Percentiles rank a stretch among this genome's conserved stretches.
Conservation (phyloP, 2,329 filamentous ascomycete species). For the Gyromitra esculenta region DNA sequence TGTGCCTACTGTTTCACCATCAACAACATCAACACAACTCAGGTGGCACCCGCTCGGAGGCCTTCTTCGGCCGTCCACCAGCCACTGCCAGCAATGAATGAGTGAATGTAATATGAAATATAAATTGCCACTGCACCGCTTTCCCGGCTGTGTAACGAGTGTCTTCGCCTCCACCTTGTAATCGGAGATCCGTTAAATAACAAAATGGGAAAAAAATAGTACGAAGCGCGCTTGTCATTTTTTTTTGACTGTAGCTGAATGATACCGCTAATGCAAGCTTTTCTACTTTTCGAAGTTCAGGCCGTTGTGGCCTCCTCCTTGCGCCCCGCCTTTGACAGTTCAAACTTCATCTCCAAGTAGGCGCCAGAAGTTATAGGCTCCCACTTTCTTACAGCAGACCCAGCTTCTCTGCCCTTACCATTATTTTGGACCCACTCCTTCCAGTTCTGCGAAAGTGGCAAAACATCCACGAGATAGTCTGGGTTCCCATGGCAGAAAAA, state of each 20-base stretch:
- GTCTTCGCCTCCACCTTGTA: constrained; percentile 17
- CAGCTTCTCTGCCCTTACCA: constrained; percentile 23
- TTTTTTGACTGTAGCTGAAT: constrained; percentile 7
- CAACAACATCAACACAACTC: constrained; percentile 23
- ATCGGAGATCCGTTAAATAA: constrained; percentile 14
- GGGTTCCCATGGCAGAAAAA: constrained; percentile 68
- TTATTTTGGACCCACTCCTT: constrained; percentile 34
- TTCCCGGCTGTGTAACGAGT: constrained; percentile 12
- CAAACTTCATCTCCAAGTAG: constrained; percentile 38
- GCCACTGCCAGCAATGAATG: constrained; percentile 4
- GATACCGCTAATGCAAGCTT: constrained; percentile 6
- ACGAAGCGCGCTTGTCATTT: constrained; percentile 11
- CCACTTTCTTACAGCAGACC: constrained; percentile 30
- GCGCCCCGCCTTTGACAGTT: constrained; percentile 19
- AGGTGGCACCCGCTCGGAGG: constrained; percentile 28
- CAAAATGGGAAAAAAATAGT: neutral
- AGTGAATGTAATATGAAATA: constrained; percentile 8
- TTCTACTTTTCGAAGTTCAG: constrained; percentile 1
- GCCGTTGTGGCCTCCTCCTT: constrained; percentile 8
- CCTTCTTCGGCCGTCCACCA: constrained; percentile 12
- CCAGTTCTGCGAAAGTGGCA: constrained; percentile 35
- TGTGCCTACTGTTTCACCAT: constrained; percentile 37
- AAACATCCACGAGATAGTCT: constrained; percentile 58
- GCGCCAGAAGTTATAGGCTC: constrained; percentile 36
- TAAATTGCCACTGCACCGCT: constrained; percentile 4